Conservation (phyloP, 805 yeast species). For the Yamadazyma sp. region DNA sequence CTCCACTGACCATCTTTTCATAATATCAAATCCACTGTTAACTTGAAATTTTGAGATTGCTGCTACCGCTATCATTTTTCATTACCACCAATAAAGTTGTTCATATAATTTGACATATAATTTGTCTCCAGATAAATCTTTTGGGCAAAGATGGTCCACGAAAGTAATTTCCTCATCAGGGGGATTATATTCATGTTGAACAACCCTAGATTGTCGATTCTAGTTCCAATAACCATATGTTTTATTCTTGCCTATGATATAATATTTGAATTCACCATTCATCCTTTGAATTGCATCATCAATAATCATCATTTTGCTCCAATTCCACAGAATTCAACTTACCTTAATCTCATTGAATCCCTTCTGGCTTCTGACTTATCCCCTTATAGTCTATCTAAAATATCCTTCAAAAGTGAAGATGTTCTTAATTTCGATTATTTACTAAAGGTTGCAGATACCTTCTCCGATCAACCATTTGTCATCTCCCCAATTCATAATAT, state of each 20-base stretch:
- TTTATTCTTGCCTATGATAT: conserved; percentile 35
- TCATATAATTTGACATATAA: too few species aligned
- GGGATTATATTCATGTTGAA: conserved; percentile 13
- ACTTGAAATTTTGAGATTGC: too few species aligned
- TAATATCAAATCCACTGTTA: too few species aligned
- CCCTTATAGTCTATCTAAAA: neutral
- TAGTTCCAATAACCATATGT: conserved; percentile 28
- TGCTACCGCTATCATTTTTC: too few species aligned
- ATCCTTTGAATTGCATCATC: conserved; percentile 2
- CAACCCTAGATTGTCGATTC: conserved; percentile 26
- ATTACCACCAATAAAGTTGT: too few species aligned
- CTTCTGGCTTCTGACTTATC: neutral
- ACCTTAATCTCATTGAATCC: conserved; percentile 4
- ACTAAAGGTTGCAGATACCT: neutral
- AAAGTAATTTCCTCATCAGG: too few species aligned
- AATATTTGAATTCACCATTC: conserved; percentile 31
- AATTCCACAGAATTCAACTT: conserved; percentile 5
- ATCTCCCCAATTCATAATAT: conserved; percentile 7
- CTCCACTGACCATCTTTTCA: too few species aligned
- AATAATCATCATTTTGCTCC: conserved; percentile 3
- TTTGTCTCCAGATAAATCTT: too few species aligned
- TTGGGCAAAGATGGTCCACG: too few species aligned
- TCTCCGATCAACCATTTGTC: neutral
- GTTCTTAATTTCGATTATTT: conserved; percentile 6
- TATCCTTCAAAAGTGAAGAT: conserved; percentile 8